A percentile compares a stretch with the other conserved stretches of the same genome.
These are phyloP conservation scores for Metarhizium humberi DNA, from an alignment of 2,329 filamentous ascomycete genomes.

Conservation along the genomic window DNA sequence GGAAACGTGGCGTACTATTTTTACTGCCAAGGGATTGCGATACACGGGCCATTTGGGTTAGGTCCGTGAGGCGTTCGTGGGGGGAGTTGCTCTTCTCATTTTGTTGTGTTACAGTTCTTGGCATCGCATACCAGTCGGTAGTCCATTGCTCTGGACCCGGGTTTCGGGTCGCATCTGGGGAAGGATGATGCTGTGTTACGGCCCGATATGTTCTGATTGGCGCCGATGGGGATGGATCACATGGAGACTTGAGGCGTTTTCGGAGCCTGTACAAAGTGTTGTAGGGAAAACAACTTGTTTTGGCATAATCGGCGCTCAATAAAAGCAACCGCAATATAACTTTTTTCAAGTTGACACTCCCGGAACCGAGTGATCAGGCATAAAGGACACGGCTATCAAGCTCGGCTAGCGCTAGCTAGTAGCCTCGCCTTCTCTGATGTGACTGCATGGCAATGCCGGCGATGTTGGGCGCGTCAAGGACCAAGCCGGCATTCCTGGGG, in stretches of 20 bases:
- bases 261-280: not conserved
- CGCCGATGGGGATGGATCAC: not conserved
- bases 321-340: not conserved
- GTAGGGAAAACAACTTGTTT: not conserved
- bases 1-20: not conserved
- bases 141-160: not conserved
- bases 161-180: not conserved
- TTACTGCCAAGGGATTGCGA: not conserved
- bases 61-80: not conserved
- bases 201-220: not conserved
- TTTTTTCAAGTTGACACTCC: not conserved
- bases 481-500: not conserved
- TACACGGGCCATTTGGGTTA: not conserved
- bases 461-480: not conserved
- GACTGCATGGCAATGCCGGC: not conserved
- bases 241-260: not conserved
- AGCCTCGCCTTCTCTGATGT: not conserved
- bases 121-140: not conserved
- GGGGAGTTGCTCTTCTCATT: not conserved
- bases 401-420: not conserved
- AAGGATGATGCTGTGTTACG: not conserved
- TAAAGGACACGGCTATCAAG: not conserved
- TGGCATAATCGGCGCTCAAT: not conserved
- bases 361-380: not conserved
- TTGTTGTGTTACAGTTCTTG: not conserved